Evolutionary conservation across 1,139 yeast species (phyloP), one percentile per base, ranked within the genome.

Genomic region (Geotrichum aggregatum): DNA sequence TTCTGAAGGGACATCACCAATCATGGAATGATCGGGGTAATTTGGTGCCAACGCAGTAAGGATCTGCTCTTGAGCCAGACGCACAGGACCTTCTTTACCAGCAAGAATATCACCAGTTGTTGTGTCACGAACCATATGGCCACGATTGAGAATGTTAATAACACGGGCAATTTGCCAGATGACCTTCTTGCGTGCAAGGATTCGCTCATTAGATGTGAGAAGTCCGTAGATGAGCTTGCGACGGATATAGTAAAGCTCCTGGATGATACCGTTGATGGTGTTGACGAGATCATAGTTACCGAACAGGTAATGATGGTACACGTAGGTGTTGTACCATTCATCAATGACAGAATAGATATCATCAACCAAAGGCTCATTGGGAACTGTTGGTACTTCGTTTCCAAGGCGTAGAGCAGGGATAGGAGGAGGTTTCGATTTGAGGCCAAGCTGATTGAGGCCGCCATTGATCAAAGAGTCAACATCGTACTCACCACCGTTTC

Each of bases 71-170:
- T 78, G 76, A 11, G 94, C 87, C 56, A 88, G 71, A 44, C 70
- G 66, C n/a, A 86, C 76, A 3, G 92, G 83, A 38, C 73, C 61
- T 60, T 56, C 58, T 61, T 67, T 22, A 59, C 64, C 59, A 30
- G 80, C 70, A 59, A 82, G 76, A 50, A 87, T 71, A 54, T 81
- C 82, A 49, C 95, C 96, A 16, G 84, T 71, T 21, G 67, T 59
- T 1, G 91, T 80, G 63, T 84, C 86, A 63, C 85, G 84, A 24
- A 92, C 96, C 16, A 87, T 79, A 39, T 84, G 78, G 66, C 87
- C 95, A 50, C 82, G 68, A 16, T 68, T 64, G 60, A 88, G 74
- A 56, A 82, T 75, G 69, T 87, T 88, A 26, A 92, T 78, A 52
- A 86, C 79, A 61, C 80, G 81, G 56, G 82, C 76, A 62, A 87